Conservation (phyloP, 352 stramenopile genomes). For the Poterioochromonas sp. region DNA sequence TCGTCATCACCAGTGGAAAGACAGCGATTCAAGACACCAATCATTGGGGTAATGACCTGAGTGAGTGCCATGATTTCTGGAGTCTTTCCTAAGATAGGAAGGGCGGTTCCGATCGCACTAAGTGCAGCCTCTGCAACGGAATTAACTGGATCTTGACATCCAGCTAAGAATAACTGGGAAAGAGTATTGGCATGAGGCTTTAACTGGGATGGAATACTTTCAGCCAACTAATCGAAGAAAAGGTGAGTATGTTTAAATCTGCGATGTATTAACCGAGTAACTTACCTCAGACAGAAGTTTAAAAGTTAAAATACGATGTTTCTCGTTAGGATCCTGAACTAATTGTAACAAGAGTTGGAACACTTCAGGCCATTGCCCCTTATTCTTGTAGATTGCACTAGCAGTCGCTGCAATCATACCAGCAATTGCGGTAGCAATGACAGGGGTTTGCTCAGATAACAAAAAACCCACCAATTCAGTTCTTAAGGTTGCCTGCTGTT, state of each 20-base stretch:
- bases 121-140: slow-evolving; percentile 55
- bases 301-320: not conserved
- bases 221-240: not conserved
- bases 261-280: not conserved
- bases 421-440: slow-evolving; percentile 8
- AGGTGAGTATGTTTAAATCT: not conserved
- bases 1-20: slow-evolving; percentile 53
- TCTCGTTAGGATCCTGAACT: not conserved
- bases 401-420: not conserved
- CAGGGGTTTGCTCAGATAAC: not conserved
- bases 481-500: not conserved
- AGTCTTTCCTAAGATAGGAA: slow-evolving; percentile 49
- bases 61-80: slow-evolving; percentile 52
- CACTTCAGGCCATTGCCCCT: not conserved
- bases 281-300: not conserved
- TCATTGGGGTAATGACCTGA: slow-evolving; percentile 52
- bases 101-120: slow-evolving; percentile 35
- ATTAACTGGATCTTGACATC: slow-evolving; percentile 50
- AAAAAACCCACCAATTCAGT: not conserved
- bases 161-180: slow-evolving; percentile 48
- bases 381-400: not conserved
- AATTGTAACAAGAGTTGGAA: not conserved
- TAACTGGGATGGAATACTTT: slow-evolving; percentile 40
- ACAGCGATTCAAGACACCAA: slow-evolving; percentile 56
- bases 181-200: slow-evolving; percentile 51